Conservation (phyloP, 768 basidiomycete species). For the Russula sp. region DNA sequence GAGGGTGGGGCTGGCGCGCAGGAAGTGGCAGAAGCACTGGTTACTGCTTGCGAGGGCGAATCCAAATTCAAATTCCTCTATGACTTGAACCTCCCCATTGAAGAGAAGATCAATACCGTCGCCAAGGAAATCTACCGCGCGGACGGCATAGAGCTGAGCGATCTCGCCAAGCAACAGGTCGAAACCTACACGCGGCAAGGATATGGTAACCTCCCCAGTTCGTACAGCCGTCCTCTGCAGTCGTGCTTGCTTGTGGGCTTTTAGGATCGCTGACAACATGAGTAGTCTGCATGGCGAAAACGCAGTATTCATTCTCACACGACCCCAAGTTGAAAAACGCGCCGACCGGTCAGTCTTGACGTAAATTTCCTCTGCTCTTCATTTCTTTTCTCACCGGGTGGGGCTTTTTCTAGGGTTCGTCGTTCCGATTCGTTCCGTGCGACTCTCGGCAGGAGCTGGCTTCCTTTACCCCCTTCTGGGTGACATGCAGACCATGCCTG, state of each 20-base stretch:
- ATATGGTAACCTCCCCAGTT: constrained; percentile 71
- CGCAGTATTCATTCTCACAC: constrained; percentile 96
- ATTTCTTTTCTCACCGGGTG: not conserved
- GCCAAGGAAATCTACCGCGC: constrained; percentile 92
- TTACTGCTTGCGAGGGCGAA: constrained; percentile 74
- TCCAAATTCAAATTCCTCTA: constrained; percentile 93
- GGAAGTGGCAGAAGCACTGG: constrained; percentile 87
- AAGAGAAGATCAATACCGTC: constrained; percentile 84
- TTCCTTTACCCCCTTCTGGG: constrained; percentile 95
- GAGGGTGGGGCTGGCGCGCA: constrained; percentile 88
- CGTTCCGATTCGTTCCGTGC: constrained; percentile 82
- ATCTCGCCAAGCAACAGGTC: constrained; percentile 77
- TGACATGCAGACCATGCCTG: constrained; percentile 99
- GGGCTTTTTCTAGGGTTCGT: constrained; percentile 61
- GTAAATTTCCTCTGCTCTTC: constrained; percentile 10
- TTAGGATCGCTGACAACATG: constrained; percentile 10
- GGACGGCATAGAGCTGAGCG: constrained; percentile 82
- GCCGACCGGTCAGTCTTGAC: constrained; percentile 53
- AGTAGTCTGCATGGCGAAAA: constrained; percentile 94
- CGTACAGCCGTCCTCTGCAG: constrained; percentile 28
- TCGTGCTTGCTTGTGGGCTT: not conserved
- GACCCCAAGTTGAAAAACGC: constrained; percentile 88
- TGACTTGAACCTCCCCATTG: constrained; percentile 75
- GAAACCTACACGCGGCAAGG: constrained; percentile 92
- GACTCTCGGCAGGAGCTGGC: constrained; percentile 87